phyloP scores from a whole-genome alignment of 2,329 filamentous ascomycete genomes.

The Chaetomium strumarium region DNA sequence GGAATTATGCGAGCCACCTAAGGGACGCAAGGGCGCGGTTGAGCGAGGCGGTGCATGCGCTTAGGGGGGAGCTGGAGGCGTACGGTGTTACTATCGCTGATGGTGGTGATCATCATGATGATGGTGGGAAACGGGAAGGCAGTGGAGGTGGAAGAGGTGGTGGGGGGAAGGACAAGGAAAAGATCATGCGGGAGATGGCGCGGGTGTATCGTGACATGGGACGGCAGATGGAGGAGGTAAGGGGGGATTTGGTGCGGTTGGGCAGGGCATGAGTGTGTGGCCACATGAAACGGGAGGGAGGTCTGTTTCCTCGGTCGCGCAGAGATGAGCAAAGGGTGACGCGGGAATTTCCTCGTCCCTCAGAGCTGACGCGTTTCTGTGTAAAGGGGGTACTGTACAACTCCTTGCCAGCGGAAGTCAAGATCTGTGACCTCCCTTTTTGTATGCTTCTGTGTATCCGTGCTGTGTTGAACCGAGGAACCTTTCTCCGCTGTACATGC shows the following conservation, averaged over 20 bases:
- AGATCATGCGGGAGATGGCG: constrained; percentile 48
- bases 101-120: not conserved
- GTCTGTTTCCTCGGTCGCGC: not conserved
- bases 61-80: constrained; percentile 40
- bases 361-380: not conserved
- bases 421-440: not conserved
- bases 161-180: constrained; percentile 37
- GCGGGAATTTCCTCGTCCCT: too few species aligned
- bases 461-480: not conserved
- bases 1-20: constrained; percentile 44
- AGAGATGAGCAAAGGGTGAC: too few species aligned
- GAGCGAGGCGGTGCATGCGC: constrained; percentile 37
- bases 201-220: constrained; percentile 46
- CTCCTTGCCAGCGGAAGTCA: not conserved
- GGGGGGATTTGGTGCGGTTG: constrained; percentile 38
- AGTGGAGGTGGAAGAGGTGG: constrained; percentile 25
- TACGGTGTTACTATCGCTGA: constrained; percentile 40
- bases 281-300: not conserved
- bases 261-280: constrained; percentile 18
- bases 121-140: constrained; percentile 4
- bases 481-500: constrained; percentile 9
- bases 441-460: constrained; percentile 5
- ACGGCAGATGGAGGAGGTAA: constrained; percentile 44
- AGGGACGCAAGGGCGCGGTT: constrained; percentile 42
- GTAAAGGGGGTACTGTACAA: not conserved